Evolutionary conservation across 1,284 basidiomycete species (phyloP), one percentile per base, ranked within the genome.

Genomic region (Rhodotorula mucilaginosa): DNA sequence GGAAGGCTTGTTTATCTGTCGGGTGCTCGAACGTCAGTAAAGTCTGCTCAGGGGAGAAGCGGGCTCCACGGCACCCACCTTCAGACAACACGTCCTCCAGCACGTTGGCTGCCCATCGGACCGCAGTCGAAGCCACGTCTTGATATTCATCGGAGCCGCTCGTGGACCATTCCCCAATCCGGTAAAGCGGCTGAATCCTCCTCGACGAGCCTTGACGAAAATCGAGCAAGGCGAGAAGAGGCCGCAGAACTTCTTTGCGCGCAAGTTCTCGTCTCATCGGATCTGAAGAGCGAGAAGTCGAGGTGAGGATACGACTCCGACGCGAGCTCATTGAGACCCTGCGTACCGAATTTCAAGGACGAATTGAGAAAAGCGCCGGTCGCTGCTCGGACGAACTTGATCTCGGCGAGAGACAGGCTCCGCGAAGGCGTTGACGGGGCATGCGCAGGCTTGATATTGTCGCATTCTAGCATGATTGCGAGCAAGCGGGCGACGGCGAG

Each of bases 331-430:
- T 44, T 44, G 39, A 2, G 39, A 44, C 39, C 39, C 39, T 44
- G 39, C 39, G 39, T 44, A 90, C 91, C 88, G 80, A 88, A 92
- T 65, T 88, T 88, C 67, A 93, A 84, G 74, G 89, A 88, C 29
- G 88, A 86, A 78, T 94, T 94, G 62, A 94, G 81, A 44, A 94
- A 83, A 12, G 90, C 88, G 5, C 92, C 92, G 67, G 92, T 86
- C 6, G 89, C 86, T 6, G 90, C 92, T 78, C 88, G 88, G 64
- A 92, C 83, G 69, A 93, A 83, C 78, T 86, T 89, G 54, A 93
- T 84, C 31, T 71, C 70, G 10, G 58, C 51, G n/a, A 68, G 13
- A n/a, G 47, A 47, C 21, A 71, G 48, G 15, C 7, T 6, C 29
- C 51, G 47, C 39, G 48, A 21, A 18, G 26, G 23, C 54, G 26